Percentiles rank a stretch among this genome's conserved stretches.
Evolutionary conservation across 805 yeast genomes (phyloP).

Genomic region (Tetrapisispora taiwanensis): DNA sequence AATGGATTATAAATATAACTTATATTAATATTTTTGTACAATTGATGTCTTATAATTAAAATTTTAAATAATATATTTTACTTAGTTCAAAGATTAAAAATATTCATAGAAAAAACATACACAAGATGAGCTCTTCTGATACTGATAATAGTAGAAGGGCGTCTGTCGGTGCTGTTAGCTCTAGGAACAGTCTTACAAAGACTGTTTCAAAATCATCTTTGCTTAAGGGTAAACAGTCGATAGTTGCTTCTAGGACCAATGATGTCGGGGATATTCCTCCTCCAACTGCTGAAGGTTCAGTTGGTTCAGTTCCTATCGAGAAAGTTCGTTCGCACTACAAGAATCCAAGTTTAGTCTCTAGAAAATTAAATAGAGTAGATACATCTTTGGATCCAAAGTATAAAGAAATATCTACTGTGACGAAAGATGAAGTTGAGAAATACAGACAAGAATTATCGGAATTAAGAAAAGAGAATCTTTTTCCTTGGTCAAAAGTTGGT

Average conservation of each 20-base stretch:
- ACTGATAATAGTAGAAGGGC: not conserved
- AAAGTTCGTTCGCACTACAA: slow-evolving; percentile 14
- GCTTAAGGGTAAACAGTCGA: slow-evolving; percentile 1
- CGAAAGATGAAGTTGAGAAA: slow-evolving; percentile 7
- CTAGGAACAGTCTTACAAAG: not conserved
- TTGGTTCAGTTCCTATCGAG: slow-evolving; percentile 26
- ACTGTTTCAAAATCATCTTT: not conserved
- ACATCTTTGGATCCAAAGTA: slow-evolving; percentile 14
- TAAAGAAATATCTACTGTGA: slow-evolving; percentile 1
- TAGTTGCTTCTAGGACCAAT: slow-evolving; percentile 20
- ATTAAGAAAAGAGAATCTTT: slow-evolving; percentile 10
- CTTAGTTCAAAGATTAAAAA: not conserved
- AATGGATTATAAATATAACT: too few relatives aligned
- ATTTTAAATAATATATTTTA: too few relatives aligned
- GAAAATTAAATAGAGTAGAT: slow-evolving; percentile 22
- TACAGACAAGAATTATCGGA: slow-evolving; percentile 8
- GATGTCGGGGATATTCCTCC: slow-evolving; percentile 15
- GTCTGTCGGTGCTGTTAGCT: not conserved
- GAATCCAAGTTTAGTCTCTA: slow-evolving; percentile 12
- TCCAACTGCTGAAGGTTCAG: slow-evolving; percentile 19
- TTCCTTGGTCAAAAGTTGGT: slow-evolving; percentile 33
- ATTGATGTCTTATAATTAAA: too few relatives aligned
- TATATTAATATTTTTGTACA: too few relatives aligned
- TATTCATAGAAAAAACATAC: not conserved
- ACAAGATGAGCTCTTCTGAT: slow-evolving; percentile 1